A percentile compares a stretch with the other conserved stretches of the same genome.
These are phyloP conservation scores for Talaromyces sp. DNA, from an alignment of 2,329 filamentous ascomycete genomes.

Conservation along the genomic window DNA sequence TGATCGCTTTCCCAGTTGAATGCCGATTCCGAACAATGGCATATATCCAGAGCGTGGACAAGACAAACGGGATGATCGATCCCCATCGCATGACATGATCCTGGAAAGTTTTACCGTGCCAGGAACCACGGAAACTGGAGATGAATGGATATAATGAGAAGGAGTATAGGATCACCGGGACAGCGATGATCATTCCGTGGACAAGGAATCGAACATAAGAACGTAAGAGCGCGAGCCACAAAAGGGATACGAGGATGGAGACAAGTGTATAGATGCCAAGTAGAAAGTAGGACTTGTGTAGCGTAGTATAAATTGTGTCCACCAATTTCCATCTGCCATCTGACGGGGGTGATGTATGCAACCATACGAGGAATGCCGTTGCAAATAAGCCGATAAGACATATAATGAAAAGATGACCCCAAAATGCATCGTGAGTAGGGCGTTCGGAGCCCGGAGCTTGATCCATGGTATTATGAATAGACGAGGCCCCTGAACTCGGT, in stretches of 20 bases:
- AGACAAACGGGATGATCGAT: slow-evolving; percentile 67
- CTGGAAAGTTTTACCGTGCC: slow-evolving; percentile 72
- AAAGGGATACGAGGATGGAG: slow-evolving; percentile 76
- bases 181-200: slow-evolving; percentile 71
- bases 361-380: slow-evolving; percentile 80
- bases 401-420: slow-evolving; percentile 84
- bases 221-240: slow-evolving; percentile 84
- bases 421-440: slow-evolving; percentile 83
- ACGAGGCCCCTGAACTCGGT: slow-evolving; percentile 48
- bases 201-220: slow-evolving; percentile 86
- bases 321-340: slow-evolving; percentile 65
- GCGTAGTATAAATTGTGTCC: slow-evolving; percentile 88
- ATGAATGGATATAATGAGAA: slow-evolving; percentile 90
- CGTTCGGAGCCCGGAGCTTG: slow-evolving; percentile 58
- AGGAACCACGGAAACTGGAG: slow-evolving; percentile 75
- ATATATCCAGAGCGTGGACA: slow-evolving; percentile 75
- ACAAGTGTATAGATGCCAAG: slow-evolving; percentile 87
- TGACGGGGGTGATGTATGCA: slow-evolving; percentile 72
- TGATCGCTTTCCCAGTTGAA: slow-evolving; percentile 74
- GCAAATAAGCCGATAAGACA: slow-evolving; percentile 77
- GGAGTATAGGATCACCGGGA: slow-evolving; percentile 78
- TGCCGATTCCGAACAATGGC: slow-evolving; percentile 74
- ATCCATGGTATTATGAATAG: slow-evolving; percentile 54
- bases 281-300: slow-evolving; percentile 82
- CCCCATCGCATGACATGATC: slow-evolving; percentile 86